Conservation (phyloP, 768 basidiomycete species). For the Clavulina sp. region DNA sequence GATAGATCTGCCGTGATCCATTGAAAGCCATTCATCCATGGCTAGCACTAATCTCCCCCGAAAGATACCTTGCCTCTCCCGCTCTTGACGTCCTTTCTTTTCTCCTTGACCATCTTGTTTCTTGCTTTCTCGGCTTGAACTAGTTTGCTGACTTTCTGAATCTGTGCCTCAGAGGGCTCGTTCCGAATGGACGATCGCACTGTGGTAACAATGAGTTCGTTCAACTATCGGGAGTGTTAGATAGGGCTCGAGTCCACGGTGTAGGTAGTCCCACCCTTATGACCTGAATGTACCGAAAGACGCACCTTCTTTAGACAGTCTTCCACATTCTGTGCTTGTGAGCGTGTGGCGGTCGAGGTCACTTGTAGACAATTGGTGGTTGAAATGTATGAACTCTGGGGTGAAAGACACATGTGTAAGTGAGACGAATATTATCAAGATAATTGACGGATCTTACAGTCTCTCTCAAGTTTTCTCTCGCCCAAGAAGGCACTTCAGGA, state of each 20-base stretch:
- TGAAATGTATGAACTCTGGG: not conserved
- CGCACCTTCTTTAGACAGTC: not conserved
- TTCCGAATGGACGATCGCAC: not conserved
- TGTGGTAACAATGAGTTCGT: not conserved
- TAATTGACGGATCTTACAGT: conserved; percentile 25
- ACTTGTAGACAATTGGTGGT: not conserved
- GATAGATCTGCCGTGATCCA: too few relatives aligned
- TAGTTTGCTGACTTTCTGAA: not conserved
- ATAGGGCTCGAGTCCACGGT: not conserved
- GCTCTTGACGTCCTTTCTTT: not conserved
- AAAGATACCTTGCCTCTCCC: not conserved
- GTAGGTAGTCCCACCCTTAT: not conserved
- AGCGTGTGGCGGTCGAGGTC: not conserved
- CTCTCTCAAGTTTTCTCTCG: conserved; percentile 27
- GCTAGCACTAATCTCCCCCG: not conserved
- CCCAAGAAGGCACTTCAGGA: conserved; percentile 57
- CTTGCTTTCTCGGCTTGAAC: not conserved
- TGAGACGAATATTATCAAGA: not conserved
- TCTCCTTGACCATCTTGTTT: not conserved
- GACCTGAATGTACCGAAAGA: not conserved
- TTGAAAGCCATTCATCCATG: too few relatives aligned
- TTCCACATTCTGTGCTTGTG: conserved; percentile 3
- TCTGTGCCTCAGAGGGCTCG: not conserved
- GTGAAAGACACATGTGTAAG: not conserved
- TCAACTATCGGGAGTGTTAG: not conserved